These are phyloP conservation scores for Mortierella polycephala DNA, from an alignment of 371 early-diverging fungal genomes.

Conservation along the genomic window DNA sequence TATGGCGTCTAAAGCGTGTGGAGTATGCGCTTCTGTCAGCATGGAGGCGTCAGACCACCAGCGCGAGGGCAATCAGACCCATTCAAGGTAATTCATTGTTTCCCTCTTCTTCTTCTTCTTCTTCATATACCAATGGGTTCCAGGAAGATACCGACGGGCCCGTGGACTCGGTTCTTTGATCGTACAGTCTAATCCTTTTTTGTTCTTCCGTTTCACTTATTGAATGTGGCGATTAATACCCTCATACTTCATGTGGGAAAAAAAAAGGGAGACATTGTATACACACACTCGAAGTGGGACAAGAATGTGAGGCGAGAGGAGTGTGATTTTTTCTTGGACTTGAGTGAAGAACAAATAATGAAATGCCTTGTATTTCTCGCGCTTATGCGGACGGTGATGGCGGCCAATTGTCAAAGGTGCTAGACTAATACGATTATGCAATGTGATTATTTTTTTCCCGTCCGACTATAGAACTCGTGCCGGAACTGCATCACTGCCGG, in stretches of 20 bases:
- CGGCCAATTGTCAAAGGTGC: no score
- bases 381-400: no score
- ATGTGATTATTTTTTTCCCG: not conserved
- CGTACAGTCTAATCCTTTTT: no score
- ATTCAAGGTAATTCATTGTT: constrained; percentile 47
- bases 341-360: constrained; percentile 4
- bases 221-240: no score
- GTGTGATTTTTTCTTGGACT: not conserved
- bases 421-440: no score
- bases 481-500: constrained; percentile 71
- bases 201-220: no score
- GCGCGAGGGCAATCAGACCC: constrained; percentile 63
- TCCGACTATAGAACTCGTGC: constrained; percentile 18
- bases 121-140: not conserved
- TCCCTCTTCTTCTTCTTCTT: not conserved
- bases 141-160: no score
- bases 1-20: constrained; percentile 91
- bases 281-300: no score
- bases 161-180: no score
- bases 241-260: no score
- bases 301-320: no score
- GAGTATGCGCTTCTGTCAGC: constrained; percentile 78
- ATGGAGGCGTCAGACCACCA: constrained; percentile 86
- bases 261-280: no score
- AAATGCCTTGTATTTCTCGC: not conserved